Evolutionary conservation across 441 rosid genomes (phyloP), one percentile per base, ranked within the genome.

Genomic region (Adansonia gregorii): DNA sequence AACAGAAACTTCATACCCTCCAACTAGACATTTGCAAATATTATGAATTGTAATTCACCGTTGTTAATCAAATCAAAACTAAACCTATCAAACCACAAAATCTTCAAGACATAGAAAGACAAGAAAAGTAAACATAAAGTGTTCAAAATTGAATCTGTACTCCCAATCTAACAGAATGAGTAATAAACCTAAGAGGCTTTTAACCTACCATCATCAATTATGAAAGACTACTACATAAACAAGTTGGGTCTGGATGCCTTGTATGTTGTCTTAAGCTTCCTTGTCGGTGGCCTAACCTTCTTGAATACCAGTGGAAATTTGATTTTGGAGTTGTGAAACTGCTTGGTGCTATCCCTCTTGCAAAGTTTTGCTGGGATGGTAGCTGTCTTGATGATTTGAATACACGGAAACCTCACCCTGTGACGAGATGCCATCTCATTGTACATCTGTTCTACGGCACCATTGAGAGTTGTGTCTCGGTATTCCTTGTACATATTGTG

Each of bases 401-500:
- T 88, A 82, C 93, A 89, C 11, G 91, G 90, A 77, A 77, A 83
- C 79, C 93, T 83, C 24, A 86, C 89, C 74, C 90, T 81, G 78
- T 85, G 91, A 8, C 91, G 81, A 5, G 89, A 89, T 0, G 86
- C 92, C 91, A 85, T 85, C 85, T 89, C 91, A 0, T 65, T 86
- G 82, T 87, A 87, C 90, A 87, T 89, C 81, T 86, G 91, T 58
- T 86, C 89, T 20, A 86, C 91, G 3, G 84, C 92, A 61, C 92
- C 91, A 73, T 89, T 89, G 4, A 86, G 82, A 51, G 90, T 87
- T 1, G 88, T 89, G 84, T 89, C 91, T 35, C 89, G 80, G 81
- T 75, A 86, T 11, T 89, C 90, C 88, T 86, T 89, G 82, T 87
- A 86, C 92, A 87, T 87, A 82, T 89, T 86, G 81, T 87, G 91